phyloP scores from a whole-genome alignment of 345 rosid species.

The Raphanus sativus region DNA sequence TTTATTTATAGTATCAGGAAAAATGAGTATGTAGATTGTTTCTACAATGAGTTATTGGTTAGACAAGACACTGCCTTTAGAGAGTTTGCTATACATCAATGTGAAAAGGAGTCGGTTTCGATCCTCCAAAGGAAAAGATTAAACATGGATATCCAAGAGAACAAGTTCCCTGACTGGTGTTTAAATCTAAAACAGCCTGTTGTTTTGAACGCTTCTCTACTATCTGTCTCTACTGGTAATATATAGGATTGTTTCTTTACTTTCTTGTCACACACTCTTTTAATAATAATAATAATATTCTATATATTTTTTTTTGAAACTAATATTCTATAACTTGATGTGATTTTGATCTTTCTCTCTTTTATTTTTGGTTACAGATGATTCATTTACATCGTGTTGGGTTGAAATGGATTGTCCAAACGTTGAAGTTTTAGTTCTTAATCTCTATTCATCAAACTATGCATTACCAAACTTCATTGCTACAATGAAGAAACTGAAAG shows the following conservation, averaged over 20 bases:
- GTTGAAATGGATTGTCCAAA: conserved; percentile 43
- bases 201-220: conserved; percentile 32
- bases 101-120: conserved; percentile 19
- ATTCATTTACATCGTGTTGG: conserved; percentile 49
- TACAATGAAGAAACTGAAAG: conserved; percentile 48
- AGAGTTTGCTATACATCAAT: conserved; percentile 43
- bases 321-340: background rate
- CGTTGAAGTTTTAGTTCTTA: conserved; percentile 49
- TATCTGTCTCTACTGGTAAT: conserved; percentile 53
- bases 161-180: conserved; percentile 46
- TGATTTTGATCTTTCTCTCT: background rate
- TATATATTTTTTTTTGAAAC: too few species aligned
- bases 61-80: conserved; percentile 52
- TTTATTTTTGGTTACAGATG: conserved; percentile 38
- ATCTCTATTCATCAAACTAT: conserved; percentile 41
- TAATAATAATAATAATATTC: too few species aligned
- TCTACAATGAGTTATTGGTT: conserved; percentile 39
- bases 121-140: conserved; percentile 38
- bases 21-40: conserved; percentile 38
- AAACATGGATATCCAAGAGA: conserved; percentile 36
- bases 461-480: conserved; percentile 50
- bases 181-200: conserved; percentile 21
- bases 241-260: background rate
- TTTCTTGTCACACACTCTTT: conserved; percentile 1
- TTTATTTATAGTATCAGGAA: conserved; percentile 37